Evolutionary conservation across 441 rosid genomes (phyloP), one percentile per base, ranked within the genome.

Genomic region (Populus tomentosa): DNA sequence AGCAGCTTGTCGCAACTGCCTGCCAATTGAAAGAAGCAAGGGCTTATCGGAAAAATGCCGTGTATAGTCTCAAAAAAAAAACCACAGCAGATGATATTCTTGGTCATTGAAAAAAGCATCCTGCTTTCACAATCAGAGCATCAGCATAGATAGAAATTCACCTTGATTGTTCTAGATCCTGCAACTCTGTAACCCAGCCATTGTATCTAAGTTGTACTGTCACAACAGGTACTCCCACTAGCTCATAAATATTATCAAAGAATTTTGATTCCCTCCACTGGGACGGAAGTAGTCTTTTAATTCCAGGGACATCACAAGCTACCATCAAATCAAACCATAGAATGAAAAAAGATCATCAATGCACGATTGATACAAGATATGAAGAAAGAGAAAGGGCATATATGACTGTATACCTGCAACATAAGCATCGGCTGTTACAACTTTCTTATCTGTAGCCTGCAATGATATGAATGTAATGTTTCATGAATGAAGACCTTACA

Each of bases 291-390:
- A 96, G 76, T 81, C 97, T 90, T 80, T 96, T 94, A 78, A 96
- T 92, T 82, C 98, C 98, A 28, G 98, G 99, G 71, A 94, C 97
- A 86, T 94, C 99, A 78, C 97, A 92, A 38, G 99, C 98, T 92
- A 91, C 75, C 79, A 82, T 10, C 50, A 70, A 74, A 75, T 20
- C 7, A 36, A 77, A 79, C 35, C 14, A 28, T 33, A 69, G 36
- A 68, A 61, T 72, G 61, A 75, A 5, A 10, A 33, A 62, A 26
- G 50, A 68, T 24, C 7, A 46, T 71, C 72, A 32, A 35, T 20
- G 33, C 23, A 18, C 30, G 73, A 61, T 23, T 72, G 32, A 75
- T 23, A n/a, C 33, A 18, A 8, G 10, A 13, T 66, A 65, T n/a
- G 3, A 8, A 38, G 32, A 70, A 7, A 38, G 32, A 68, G 59